phyloP scores from a whole-genome alignment of 352 stramenopile genomes.

The Albugo candida region DNA sequence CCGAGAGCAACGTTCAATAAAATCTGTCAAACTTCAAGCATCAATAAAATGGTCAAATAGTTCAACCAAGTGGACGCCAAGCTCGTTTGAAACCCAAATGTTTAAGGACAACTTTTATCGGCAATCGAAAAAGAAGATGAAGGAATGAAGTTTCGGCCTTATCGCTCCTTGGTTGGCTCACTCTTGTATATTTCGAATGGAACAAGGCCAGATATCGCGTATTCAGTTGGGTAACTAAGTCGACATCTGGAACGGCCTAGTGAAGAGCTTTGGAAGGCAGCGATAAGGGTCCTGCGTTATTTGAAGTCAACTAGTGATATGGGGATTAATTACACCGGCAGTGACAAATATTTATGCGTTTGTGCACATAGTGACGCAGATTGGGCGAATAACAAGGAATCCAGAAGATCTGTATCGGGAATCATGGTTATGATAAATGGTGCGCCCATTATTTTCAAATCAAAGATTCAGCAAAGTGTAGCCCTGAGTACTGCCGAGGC shows the following conservation, averaged over 20 bases:
- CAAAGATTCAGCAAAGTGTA: not conserved
- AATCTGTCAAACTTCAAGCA: conserved; percentile 2
- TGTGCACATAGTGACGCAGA: not conserved
- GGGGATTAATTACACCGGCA: not conserved
- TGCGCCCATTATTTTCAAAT: not conserved
- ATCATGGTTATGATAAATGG: not conserved
- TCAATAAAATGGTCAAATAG: conserved; percentile 2
- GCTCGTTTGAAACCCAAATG: not conserved
- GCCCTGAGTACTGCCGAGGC: not conserved
- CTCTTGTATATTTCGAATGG: not conserved
- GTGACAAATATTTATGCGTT: not conserved
- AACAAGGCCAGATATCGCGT: not conserved
- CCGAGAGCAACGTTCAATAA: not conserved
- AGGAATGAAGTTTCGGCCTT: not conserved
- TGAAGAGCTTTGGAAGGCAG: not conserved
- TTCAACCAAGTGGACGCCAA: conserved; percentile 7
- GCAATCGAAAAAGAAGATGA: not conserved
- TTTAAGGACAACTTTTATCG: not conserved
- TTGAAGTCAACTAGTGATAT: not conserved
- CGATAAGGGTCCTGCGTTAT: not conserved
- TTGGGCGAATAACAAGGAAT: not conserved
- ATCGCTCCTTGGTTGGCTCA: not conserved
- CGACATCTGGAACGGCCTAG: not conserved
- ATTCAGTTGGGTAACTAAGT: not conserved
- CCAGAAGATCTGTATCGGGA: not conserved